These are phyloP conservation scores for Stagonosporopsis tanaceti DNA, from an alignment of 2,329 filamentous ascomycete species.

Conservation along the genomic window DNA sequence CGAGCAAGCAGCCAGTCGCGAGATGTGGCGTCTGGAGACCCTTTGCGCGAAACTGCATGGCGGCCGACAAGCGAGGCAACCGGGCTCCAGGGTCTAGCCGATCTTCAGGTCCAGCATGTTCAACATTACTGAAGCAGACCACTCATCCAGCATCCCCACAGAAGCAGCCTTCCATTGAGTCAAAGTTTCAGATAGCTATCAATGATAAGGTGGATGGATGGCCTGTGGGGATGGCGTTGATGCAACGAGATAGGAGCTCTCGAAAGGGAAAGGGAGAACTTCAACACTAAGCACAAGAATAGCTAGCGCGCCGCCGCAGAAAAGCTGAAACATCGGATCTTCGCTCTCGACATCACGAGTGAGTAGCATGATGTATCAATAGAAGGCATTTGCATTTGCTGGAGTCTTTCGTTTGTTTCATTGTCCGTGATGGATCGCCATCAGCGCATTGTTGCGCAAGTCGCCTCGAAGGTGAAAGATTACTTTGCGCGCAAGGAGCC, in stretches of 20 bases:
- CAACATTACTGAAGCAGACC: background rate
- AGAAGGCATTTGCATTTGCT: conserved; percentile 21
- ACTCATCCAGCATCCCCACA: too few species aligned
- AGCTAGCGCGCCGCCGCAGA: conserved; percentile 21
- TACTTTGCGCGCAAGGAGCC: conserved; percentile 63
- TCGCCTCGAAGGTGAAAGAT: conserved; percentile 56
- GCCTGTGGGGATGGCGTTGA: background rate
- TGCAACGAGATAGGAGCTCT: conserved; percentile 1
- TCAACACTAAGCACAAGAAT: background rate
- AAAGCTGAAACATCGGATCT: conserved; percentile 21
- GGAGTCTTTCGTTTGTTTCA: conserved; percentile 12
- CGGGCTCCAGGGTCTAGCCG: conserved; percentile 11
- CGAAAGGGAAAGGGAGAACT: background rate
- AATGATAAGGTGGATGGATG: background rate
- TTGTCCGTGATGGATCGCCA: conserved; percentile 51
- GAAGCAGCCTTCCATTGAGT: background rate
- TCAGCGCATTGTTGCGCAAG: conserved; percentile 53
- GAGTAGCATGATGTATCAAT: conserved; percentile 29
- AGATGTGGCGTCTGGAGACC: conserved; percentile 5
- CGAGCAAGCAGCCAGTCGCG: background rate
- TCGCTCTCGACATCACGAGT: conserved; percentile 1
- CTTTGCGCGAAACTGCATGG: background rate
- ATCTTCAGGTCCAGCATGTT: conserved; percentile 8
- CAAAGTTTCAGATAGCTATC: background rate
- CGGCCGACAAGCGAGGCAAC: background rate